Base-by-base conservation (phyloP, 176 grass and related monocot species). In the Ensete ventricosum region DNA sequence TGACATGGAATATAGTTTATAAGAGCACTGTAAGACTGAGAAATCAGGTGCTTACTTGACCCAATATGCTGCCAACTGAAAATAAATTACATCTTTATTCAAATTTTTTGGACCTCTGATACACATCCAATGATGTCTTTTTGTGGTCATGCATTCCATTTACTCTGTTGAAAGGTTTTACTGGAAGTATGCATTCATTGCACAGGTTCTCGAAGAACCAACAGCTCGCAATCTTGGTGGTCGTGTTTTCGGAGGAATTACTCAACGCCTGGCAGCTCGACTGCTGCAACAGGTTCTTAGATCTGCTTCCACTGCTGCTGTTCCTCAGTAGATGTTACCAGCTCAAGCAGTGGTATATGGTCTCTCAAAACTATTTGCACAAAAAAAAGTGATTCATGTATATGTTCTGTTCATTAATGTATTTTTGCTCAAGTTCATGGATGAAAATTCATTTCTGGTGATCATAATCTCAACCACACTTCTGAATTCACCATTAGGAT, bases 171-270 rank as follows among this genome's bases (percentile, higher is more conserved):
- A 60, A 58, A 60, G 6, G 14, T 19, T 60, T 19, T 14, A 50
- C n/a, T 1, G 8, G 16, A 14, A n/a, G 50, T 26, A 50, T 19
- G 7, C 43, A 23, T 8, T 53, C 53, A 54, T 78, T 50, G 27
- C 53, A 54, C 74, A 97, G 93, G 82, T 97, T 70, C 83, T 97
- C 29, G 90, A 97, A 87, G 83, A 97, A 76, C 93, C 85, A 22
- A 90, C 87, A 67, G 90, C 85, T 71, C 87, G 87, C 62, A 81
- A 75, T 49, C 74, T 97, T 29, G 87, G 93, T 69, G 81, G 86
- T 53, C 87, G 85, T 59, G 87, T 97, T 80, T 85, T 90, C 16
- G 93, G 89, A 76, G 93, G 93, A 22, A 87, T 97, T 55, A 90
- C 90, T 9, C 93, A 97, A 78, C 85, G 93, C 24, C 82, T 97